Percentiles rank a stretch among this genome's conserved stretches.
phyloP scores from a whole-genome alignment of 2,329 filamentous ascomycete species.

The Colletotrichum viniferum region DNA sequence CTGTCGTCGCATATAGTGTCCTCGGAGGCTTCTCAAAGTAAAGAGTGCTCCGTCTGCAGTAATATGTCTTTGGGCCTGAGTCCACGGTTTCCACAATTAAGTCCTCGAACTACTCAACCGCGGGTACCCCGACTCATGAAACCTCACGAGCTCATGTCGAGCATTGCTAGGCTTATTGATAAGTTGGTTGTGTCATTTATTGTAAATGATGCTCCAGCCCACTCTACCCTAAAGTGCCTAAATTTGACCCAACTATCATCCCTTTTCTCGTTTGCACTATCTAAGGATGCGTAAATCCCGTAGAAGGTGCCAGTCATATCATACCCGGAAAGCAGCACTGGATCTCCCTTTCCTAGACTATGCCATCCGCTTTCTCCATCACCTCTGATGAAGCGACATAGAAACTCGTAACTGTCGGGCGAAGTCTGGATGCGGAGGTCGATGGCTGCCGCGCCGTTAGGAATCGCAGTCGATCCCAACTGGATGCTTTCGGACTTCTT shows the following conservation, averaged over 20 bases:
- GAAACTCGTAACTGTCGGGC: background rate
- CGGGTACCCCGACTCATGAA: no score
- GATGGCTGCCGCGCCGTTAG: background rate
- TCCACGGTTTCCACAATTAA: no score
- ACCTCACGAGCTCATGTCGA: no score
- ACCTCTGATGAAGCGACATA: background rate
- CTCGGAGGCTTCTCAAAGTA: no score
- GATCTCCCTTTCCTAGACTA: background rate
- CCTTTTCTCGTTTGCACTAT: background rate
- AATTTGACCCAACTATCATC: background rate
- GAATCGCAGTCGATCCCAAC: background rate
- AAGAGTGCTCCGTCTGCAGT: no score
- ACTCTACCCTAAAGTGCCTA: background rate
- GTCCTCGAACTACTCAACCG: no score
- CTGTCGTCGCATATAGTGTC: no score
- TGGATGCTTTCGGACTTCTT: background rate
- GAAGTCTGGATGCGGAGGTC: background rate
- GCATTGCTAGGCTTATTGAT: no score
- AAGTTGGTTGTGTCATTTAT: background rate
- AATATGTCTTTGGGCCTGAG: no score
- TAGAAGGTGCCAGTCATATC: background rate
- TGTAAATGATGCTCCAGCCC: fast-evolving
- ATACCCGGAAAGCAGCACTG: background rate
- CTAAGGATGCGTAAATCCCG: background rate
- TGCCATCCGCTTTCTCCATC: background rate